Evolutionary conservation across 2,329 filamentous ascomycete species (phyloP).

Genomic region (Bretziella fagacearum): DNA sequence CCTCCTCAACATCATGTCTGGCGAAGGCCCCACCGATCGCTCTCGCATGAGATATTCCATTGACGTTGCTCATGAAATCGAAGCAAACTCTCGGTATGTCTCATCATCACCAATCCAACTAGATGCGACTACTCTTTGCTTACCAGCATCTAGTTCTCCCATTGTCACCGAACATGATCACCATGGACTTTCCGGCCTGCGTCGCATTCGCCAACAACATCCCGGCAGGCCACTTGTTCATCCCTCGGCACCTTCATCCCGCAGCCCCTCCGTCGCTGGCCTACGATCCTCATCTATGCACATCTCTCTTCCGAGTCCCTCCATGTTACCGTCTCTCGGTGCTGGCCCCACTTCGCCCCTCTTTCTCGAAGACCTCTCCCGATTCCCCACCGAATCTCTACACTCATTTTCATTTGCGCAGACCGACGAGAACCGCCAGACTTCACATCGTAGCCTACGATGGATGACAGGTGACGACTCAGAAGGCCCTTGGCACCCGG

Average conservation of each 20-base stretch:
- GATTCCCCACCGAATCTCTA: conserved; percentile 87
- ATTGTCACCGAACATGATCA: conserved; percentile 76
- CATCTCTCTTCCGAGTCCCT: conserved; percentile 41
- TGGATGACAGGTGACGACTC: conserved; percentile 82
- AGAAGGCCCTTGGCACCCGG: conserved; percentile 44
- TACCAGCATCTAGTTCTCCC: conserved; percentile 43
- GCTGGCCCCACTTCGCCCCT: conserved; percentile 55
- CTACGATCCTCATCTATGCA: conserved; percentile 57
- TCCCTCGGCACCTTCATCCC: conserved; percentile 47
- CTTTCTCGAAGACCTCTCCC: conserved; percentile 73
- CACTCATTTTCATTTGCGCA: conserved; percentile 98
- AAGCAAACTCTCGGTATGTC: conserved; percentile 8
- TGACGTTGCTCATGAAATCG: conserved; percentile 11
- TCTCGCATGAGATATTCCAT: conserved; percentile 12
- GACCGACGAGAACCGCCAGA: conserved; percentile 84
- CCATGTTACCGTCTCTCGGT: conserved; percentile 29
- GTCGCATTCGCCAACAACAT: conserved; percentile 81
- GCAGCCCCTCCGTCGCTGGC: conserved; percentile 39
- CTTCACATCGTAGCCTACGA: conserved; percentile 39
- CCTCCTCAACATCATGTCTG: conserved; percentile 7
- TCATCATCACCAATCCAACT: not conserved
- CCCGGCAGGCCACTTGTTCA: conserved; percentile 47
- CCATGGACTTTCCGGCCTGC: conserved; percentile 68
- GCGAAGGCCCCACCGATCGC: conserved; percentile 1
- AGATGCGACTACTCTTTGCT: not conserved